Base-by-base conservation (phyloP, 2,329 filamentous ascomycete species). In the Arthrobotrys sinensis region DNA sequence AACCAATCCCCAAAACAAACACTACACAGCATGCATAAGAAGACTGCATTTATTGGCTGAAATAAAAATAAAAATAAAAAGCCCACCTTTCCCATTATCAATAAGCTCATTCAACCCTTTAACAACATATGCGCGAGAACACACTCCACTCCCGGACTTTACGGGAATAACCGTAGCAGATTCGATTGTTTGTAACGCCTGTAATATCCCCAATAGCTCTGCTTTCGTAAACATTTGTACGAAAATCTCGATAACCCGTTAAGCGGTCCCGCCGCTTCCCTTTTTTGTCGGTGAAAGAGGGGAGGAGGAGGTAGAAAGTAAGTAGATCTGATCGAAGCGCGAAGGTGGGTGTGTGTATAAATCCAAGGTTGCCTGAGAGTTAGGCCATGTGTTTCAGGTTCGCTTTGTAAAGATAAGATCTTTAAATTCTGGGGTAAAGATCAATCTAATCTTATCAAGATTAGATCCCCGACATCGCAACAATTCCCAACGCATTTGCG, bases 381-480 rank as follows among this genome's bases (percentile, higher is more conserved):
- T 57, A 16, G 52, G 34, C 32, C n/a, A 38, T 57, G n/a, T 32
- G 10, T 45, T 28, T 45, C 21, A 45, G 19, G 38, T 21, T 21
- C 34, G 24, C 19, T 24, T 16, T 14, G 32, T 4, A 28, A 55
- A 62, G 57, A 45, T 50, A 28, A 48, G 43, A 46, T 46, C 32
- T 38, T 48, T 2, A 11, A 46, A 48, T 21, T 64, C 45, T 40
- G 45, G 45, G 60, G 60, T 64, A 64, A 21, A 14, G 43, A 46
- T 50, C 24, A 4, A 28, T 28, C 24, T 28, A 28, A 28, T 28
- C 24, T 28, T 36, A 48, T 48, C 24, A 5, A 45, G 70, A 75
- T 75, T 16, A 67, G 60, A 73, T 67, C 68, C 32, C 69, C 70
- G 70, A 67, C 62, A 62, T 75, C 70, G 70, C 62, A 53, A 53